Percentiles rank a stretch among this genome's conserved stretches.
Conservation (phyloP, 2,329 filamentous ascomycete species). For the Fusarium transvaalense region DNA sequence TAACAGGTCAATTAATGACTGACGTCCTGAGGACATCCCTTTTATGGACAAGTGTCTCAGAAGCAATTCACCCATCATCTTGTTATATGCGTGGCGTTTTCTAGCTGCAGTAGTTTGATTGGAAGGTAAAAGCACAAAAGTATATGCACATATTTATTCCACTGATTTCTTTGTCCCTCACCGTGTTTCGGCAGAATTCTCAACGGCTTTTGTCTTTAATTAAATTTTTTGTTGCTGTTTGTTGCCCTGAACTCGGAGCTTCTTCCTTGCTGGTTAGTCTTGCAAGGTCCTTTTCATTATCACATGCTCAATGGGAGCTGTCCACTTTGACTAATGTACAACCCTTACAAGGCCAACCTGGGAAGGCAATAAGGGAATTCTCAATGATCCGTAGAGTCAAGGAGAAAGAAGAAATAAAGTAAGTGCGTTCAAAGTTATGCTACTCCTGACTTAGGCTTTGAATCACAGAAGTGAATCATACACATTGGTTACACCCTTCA, state of each 20-base stretch:
- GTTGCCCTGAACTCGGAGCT: background rate
- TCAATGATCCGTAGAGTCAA: background rate
- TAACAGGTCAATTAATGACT: background rate
- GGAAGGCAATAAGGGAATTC: background rate
- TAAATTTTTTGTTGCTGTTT: background rate
- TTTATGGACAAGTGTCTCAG: background rate
- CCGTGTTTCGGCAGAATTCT: slow-evolving; percentile 9
- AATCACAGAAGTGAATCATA: background rate
- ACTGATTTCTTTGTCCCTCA: background rate
- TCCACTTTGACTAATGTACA: background rate
- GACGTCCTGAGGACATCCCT: background rate
- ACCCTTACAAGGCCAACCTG: background rate
- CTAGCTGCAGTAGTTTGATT: slow-evolving; percentile 34
- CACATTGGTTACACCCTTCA: background rate
- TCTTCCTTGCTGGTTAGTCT: background rate
- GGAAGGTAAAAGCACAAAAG: slow-evolving; percentile 4
- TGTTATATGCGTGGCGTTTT: slow-evolving; percentile 28
- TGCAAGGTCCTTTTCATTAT: background rate
- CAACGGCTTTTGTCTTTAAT: background rate
- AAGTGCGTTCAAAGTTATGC: background rate
- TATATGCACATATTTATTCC: slow-evolving; percentile 2
- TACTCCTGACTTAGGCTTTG: background rate
- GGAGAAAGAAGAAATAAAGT: background rate
- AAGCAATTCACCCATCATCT: background rate
- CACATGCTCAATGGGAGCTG: background rate